These are phyloP conservation scores for Taiozyma sp. DNA, from an alignment of 1,139 yeast genomes.

Conservation along the genomic window DNA sequence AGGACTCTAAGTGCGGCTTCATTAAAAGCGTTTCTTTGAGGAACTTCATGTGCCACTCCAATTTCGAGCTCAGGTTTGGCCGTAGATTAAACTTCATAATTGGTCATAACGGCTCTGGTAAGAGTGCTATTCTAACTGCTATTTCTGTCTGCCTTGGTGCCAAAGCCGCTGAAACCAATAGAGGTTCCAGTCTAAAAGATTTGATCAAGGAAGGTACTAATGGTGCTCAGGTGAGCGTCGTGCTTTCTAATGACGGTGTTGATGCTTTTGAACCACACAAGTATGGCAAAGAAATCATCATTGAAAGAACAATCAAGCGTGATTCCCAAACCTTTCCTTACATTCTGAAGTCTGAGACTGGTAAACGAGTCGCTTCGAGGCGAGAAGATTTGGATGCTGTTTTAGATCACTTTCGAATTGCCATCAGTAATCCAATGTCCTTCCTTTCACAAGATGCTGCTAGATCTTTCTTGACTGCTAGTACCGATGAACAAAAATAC, in stretches of 20 bases:
- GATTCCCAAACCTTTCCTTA: conserved; percentile 41
- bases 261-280: conserved; percentile 60
- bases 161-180: conserved; percentile 82
- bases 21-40: conserved; percentile 53
- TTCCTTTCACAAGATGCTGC: conserved; percentile 94
- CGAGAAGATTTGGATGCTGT: conserved; percentile 66
- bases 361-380: conserved; percentile 53
- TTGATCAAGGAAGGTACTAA: conserved; percentile 76
- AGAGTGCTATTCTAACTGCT: conserved; percentile 89
- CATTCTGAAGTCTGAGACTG: conserved; percentile 46
- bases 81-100: conserved; percentile 87
- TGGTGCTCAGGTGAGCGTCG: conserved; percentile 57
- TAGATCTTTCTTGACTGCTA: conserved; percentile 76
- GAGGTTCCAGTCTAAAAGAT: conserved; percentile 69
- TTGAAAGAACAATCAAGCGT: conserved; percentile 65
- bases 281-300: conserved; percentile 63
- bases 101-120: conserved; percentile 95
- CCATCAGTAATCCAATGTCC: conserved; percentile 89
- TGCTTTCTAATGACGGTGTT: conserved; percentile 56
- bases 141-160: conserved; percentile 93
- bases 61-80: conserved; percentile 72
- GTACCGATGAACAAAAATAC: conserved; percentile 68
- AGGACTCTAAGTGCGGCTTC: conserved; percentile 23
- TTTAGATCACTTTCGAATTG: conserved; percentile 65
- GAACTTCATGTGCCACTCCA: conserved; percentile 84